Evolutionary conservation across 495 filamentous ascomycete species (phyloP).

Genomic region (Trichocladium uniseriatum): DNA sequence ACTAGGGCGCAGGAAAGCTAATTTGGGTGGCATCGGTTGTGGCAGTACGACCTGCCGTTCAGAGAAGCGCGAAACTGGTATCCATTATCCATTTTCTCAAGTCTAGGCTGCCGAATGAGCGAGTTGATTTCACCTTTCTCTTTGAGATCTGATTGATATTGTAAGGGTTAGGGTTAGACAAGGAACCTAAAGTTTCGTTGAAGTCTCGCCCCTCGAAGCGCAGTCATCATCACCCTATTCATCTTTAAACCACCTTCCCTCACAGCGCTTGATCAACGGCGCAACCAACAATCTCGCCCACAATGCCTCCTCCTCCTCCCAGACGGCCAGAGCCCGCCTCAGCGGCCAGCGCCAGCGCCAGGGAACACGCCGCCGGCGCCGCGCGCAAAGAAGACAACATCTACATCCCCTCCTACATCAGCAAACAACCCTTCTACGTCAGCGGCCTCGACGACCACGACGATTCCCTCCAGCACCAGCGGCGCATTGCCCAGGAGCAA

Average conservation of each 20-base stretch:
- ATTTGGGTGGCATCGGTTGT: too few relatives aligned
- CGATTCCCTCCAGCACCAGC: constrained; percentile 97
- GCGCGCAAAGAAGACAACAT: constrained; percentile 81
- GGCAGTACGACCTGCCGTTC: too few relatives aligned
- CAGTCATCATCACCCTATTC: too few relatives aligned
- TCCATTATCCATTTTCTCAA: too few relatives aligned
- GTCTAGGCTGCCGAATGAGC: too few relatives aligned
- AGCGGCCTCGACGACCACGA: constrained; percentile 63
- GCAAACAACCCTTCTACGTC: constrained; percentile 95
- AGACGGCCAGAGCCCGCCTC: constrained; percentile 8
- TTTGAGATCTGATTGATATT: too few relatives aligned
- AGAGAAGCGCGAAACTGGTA: too few relatives aligned
- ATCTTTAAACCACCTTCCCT: neutral
- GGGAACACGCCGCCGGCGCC: constrained; percentile 33
- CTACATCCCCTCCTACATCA: constrained; percentile 97
- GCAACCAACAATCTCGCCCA: neutral
- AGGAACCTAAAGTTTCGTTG: too few relatives aligned
- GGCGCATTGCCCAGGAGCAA: constrained; percentile 52
- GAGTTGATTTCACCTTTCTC: too few relatives aligned
- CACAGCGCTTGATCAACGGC: neutral
- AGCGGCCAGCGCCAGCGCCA: constrained; percentile 4
- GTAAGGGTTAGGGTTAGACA: constrained; percentile 1
- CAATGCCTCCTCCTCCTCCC: constrained; percentile 15
- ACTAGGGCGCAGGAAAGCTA: neutral
- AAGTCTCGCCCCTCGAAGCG: constrained; percentile 4